Evolutionary conservation across 352 stramenopile species (phyloP), one percentile per base, ranked within the genome.

Genomic region (Globisporangium paddicum): DNA sequence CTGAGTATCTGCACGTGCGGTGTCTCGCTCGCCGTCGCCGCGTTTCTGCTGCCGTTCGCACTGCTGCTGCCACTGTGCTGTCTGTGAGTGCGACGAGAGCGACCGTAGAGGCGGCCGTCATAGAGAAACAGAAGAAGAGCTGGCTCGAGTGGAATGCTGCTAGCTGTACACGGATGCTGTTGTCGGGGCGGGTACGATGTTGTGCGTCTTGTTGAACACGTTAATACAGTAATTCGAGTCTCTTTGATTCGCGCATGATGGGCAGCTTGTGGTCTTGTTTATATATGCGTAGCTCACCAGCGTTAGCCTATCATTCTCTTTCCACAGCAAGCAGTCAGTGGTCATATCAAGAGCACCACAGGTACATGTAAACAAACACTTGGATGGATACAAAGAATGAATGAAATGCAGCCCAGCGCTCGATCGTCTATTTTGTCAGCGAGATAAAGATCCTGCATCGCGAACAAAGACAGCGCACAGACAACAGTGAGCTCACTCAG

Each of bases 1-100:
- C 52, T 89, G 58, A 88, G 81, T 55, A 63, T 91, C 28, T 91
- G 78, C 69, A 91, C 81, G 28, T 91, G 81, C 48, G 81, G 81
- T 0, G 51, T 91, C 28, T 88, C 81, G 28, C 64, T 90, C 16
- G 75, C 75, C 0, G 64, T 90, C 38, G 77, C 78, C 25, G 60
- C 87, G 38, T 73, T 63, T 60, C 59, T 90, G 26, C 55, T 90
- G 38, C 81, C 81, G 18, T 70, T 83, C 6, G 81, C 79, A 34
- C 64, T 89, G 37, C 50, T 90, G 10, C 58, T 90, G 28, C 81
- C 81, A 34, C 67, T 91, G 19, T 91, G 81, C 55, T 91, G 81
- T 66, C 60, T 91, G 30, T 91, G 71, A 61, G 6, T 45, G 14
- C 32, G 37, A n/a, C n/a, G n/a, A n/a, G n/a, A n/a, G n/a, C n/a